Base-by-base conservation (phyloP, 352 stramenopile species). In the Pythium rhizo-oryzae region DNA sequence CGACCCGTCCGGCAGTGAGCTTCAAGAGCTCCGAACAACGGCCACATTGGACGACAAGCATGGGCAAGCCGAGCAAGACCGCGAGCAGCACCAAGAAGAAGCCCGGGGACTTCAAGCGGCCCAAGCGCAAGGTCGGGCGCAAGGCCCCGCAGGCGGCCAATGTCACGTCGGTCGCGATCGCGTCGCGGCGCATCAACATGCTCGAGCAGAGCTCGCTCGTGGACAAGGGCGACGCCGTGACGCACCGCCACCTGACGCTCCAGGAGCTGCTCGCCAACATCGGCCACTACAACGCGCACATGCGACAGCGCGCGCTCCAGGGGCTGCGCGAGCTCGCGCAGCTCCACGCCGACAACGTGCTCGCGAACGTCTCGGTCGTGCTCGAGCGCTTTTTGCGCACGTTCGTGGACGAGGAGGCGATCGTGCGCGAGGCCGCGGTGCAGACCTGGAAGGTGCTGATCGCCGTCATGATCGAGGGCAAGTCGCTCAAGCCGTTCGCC, bases 21-120 rank as follows among this genome's bases (percentile, higher is more conserved):
- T 69, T 62, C 49, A 71, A 71, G 47, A 57, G 54, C 49, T 39
- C 23, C 13, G 9, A 16, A 62, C 23, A 18, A 28, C 25, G 55
- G 25, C 44, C 33, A 59, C 15, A 43, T 25, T 24, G 24, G 13
- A 23, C 43, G 39, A 53, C 6, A 39, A 74, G 19, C 59, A 87
- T 92, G 81, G 80, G 69, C 58, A 79, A 78, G 33, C 71, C 78
- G 41, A 79, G 69, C 28, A 72, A 70, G 58, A 75, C 78, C 59
- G 74, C 80, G 62, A 47, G 41, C 41, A 84, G 81, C 71, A 62
- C 53, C 37, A 95, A 95, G 85, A 93, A 93, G 80, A 95, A 95
- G 77, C 87, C 87, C 12, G 85, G 74, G 35, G 87, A 95, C 72
- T 95, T 95, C 67, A 95, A 95, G 82, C 85, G 85, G 23, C 87